A percentile compares a stretch with the other conserved stretches of the same genome.
phyloP scores from a whole-genome alignment of 2,329 filamentous ascomycete species.

The Aureobasidium sp. region DNA sequence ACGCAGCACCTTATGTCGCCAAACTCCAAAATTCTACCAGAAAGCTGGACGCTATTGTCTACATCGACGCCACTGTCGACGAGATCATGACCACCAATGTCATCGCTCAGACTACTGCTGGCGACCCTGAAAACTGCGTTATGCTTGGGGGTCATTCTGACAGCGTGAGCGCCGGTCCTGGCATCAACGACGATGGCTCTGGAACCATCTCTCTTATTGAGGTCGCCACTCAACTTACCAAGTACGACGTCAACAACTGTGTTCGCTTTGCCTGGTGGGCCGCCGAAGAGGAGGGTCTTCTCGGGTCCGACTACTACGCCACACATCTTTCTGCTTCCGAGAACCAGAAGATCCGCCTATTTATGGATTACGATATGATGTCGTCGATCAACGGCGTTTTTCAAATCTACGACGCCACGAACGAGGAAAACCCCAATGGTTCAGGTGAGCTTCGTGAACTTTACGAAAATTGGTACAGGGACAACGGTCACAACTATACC shows the following conservation, averaged over 20 bases:
- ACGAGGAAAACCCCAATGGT: constrained; percentile 35
- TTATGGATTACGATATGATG: constrained; percentile 69
- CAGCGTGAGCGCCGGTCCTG: constrained; percentile 55
- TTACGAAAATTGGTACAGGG: constrained; percentile 61
- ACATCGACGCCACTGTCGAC: constrained; percentile 40
- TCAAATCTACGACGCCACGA: constrained; percentile 46
- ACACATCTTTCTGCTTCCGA: constrained; percentile 42
- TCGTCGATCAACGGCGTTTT: constrained; percentile 54
- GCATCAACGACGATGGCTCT: constrained; percentile 73
- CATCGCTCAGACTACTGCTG: constrained; percentile 52
- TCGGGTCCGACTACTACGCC: constrained; percentile 55
- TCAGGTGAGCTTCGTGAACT: constrained; percentile 59
- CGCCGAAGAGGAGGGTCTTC: constrained; percentile 56
- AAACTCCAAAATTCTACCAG: constrained; percentile 42
- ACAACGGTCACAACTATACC: constrained; percentile 57
- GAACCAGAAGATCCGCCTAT: constrained; percentile 55
- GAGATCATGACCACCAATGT: constrained; percentile 49
- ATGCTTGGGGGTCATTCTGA: constrained; percentile 56
- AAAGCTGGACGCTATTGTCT: constrained; percentile 27
- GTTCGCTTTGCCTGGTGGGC: constrained; percentile 63
- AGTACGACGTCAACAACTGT: constrained; percentile 66
- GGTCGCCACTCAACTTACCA: constrained; percentile 54
- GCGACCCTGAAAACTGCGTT: constrained; percentile 53
- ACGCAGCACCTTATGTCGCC: constrained; percentile 51
- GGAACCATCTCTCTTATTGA: constrained; percentile 57